Conservation (phyloP, 495 filamentous ascomycete genomes). For the Neurospora sp. region DNA sequence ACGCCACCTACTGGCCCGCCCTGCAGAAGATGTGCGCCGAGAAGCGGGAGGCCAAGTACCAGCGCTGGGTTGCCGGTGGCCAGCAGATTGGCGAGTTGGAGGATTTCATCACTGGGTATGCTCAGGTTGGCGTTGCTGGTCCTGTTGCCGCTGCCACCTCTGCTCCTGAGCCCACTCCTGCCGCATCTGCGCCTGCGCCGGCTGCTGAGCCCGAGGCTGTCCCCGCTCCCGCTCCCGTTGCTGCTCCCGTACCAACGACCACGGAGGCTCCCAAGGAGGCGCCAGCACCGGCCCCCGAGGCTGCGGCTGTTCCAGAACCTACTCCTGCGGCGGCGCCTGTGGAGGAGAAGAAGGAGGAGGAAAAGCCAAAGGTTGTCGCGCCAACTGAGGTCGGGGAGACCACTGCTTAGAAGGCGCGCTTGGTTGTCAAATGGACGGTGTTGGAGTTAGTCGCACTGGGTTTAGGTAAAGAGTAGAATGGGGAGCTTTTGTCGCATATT, state of each 20-base stretch:
- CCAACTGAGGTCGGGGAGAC: not conserved
- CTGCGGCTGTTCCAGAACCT: not conserved
- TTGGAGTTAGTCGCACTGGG: not conserved
- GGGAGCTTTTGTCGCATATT: not conserved
- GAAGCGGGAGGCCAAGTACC: slow-evolving; percentile 44
- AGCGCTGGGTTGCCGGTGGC: slow-evolving; percentile 70
- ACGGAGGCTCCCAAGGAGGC: not conserved
- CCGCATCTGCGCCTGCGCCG: not conserved
- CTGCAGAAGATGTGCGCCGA: slow-evolving; percentile 56
- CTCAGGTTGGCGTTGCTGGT: slow-evolving; percentile 12
- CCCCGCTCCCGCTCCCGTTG: not conserved
- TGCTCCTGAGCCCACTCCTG: not conserved
- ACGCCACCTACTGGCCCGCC: slow-evolving; percentile 80
- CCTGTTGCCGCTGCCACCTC: not conserved
- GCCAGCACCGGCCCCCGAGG: not conserved
- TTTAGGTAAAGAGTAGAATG: not conserved
- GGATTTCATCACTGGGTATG: slow-evolving; percentile 47
- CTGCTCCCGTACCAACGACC: not conserved
- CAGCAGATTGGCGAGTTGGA: slow-evolving; percentile 77
- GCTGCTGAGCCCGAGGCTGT: not conserved
- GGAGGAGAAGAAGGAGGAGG: not conserved
- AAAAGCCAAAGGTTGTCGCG: not conserved
- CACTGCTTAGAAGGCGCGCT: not conserved
- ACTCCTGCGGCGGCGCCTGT: not conserved
- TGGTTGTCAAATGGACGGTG: not conserved